Evolutionary conservation across 1,284 basidiomycete genomes (phyloP), one percentile per base, ranked within the genome.

Genomic region (Fomitopsis schrenkii): DNA sequence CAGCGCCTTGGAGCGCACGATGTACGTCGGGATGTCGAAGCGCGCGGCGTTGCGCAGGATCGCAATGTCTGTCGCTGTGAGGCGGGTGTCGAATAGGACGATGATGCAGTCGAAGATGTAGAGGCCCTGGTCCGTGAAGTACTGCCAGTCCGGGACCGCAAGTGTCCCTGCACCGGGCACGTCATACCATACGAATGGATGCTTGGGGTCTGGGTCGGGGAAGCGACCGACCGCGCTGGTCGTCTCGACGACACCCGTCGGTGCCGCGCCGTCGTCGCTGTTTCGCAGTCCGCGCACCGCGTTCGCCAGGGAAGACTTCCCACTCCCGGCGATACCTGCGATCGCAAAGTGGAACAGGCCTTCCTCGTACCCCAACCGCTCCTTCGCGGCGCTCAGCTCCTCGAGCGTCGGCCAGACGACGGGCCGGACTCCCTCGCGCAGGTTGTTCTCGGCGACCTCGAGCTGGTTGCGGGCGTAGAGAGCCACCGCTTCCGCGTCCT

Each of bases 91-190:
- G 54, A 56, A 46, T 19, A 60, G 26, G n/a, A 60, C 54, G 15
- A 60, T 55, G 54, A 60, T 50, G 45, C 46, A 41, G 28, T 60
- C 54, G 45, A 60, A 56, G n/a, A 46, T 19, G 54, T 60, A 60
- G 33, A 60, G 41, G 6, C 59, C 54, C 8, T 56, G 59, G 7
- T 55, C 59, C n/a, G 55, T 56, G 54, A 60, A 60, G 45, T 56
- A 56, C 6, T 45, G n/a, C 59, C 59, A 60, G 36, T 60, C 59
- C 8, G 59, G 54, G 2, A 40, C 36, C 1, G 55, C 42, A 2
- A 60, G 45, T 19, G 54, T 60, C 15, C 59, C 59, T 2, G 59
- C 54, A 1, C 54, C 59, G 1, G 59, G 59, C 0, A 60, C 45
- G 33, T 60, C 59, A 36, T 60, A 60, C 54, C 53, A 60, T 1